These are phyloP conservation scores for Lathyrus tuberosus DNA, from an alignment of 306 rosid genomes.

Conservation along the genomic window DNA sequence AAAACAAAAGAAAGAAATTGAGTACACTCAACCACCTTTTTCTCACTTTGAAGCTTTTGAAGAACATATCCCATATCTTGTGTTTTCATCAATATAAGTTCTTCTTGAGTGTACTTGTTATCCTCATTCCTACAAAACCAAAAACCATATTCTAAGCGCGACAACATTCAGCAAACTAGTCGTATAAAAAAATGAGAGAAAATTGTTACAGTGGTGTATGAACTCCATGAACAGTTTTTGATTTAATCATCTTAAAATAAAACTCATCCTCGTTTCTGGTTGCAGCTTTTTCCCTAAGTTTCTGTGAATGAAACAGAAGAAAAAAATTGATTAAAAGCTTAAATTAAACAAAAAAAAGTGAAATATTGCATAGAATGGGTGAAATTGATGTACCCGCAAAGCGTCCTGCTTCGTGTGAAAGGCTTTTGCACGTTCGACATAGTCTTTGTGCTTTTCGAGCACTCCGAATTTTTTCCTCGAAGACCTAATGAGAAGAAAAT, in stretches of 20 bases:
- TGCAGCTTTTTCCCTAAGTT: constrained; percentile 76
- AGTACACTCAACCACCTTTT: constrained; percentile 48
- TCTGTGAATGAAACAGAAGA: constrained; percentile 42
- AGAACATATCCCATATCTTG: constrained; percentile 83
- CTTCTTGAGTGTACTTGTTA: constrained; percentile 70
- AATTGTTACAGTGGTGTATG: constrained; percentile 60
- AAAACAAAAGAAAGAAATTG: constrained; percentile 14
- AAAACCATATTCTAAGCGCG: neutral
- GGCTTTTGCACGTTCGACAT: constrained; percentile 73
- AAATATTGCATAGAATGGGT: neutral
- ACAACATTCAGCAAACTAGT: neutral
- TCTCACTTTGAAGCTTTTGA: constrained; percentile 79
- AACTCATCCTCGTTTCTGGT: constrained; percentile 78
- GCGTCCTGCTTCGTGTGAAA: constrained; percentile 72
- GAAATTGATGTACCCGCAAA: constrained; percentile 50
- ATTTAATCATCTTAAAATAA: constrained; percentile 70
- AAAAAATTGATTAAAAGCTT: neutral
- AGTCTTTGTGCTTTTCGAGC: constrained; percentile 90
- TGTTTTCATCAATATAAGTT: constrained; percentile 78
- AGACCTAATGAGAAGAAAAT: constrained; percentile 45
- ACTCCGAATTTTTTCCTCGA: constrained; percentile 71
- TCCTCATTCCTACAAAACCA: constrained; percentile 57
- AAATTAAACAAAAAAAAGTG: neutral
- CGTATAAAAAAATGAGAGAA: constrained; percentile 14
- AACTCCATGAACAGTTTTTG: constrained; percentile 66